phyloP scores from a whole-genome alignment of 2,329 filamentous ascomycete species.

The Cercospora beticola region DNA sequence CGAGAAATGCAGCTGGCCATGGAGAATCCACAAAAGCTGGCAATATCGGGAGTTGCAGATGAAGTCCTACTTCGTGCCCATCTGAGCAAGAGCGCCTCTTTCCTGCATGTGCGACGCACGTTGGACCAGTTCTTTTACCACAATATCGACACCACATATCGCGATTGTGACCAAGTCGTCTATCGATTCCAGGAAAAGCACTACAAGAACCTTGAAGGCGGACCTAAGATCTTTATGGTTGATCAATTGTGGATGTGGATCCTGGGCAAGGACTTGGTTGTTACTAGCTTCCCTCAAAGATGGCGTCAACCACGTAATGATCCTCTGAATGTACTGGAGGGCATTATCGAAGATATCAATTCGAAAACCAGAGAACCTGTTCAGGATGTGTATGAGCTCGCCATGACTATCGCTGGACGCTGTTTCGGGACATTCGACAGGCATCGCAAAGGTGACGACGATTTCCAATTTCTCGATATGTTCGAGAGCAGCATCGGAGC shows the following conservation, averaged over 20 bases:
- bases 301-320: constrained; percentile 63
- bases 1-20: constrained; percentile 58
- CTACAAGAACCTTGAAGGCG: constrained; percentile 16
- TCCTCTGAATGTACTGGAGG: constrained; percentile 62
- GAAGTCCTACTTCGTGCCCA: constrained; percentile 37
- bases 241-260: constrained; percentile 69
- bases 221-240: constrained; percentile 39
- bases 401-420: constrained; percentile 54
- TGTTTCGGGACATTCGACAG: constrained; percentile 52
- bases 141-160: constrained; percentile 59
- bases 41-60: constrained; percentile 35
- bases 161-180: constrained; percentile 65
- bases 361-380: constrained; percentile 62
- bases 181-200: constrained; percentile 52
- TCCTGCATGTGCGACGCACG: constrained; percentile 60
- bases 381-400: constrained; percentile 61
- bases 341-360: constrained; percentile 64
- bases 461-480: constrained; percentile 66
- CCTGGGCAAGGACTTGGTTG: constrained; percentile 57
- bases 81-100: constrained; percentile 25
- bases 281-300: constrained; percentile 59
- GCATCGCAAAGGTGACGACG: constrained; percentile 57
- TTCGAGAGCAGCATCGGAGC: constrained; percentile 63
- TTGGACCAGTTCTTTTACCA: constrained; percentile 67
- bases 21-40: constrained; percentile 26